A percentile compares a stretch with the other conserved stretches of the same genome.
Conservation (phyloP, 805 yeast genomes). For the Lachancea kluyveri region DNA sequence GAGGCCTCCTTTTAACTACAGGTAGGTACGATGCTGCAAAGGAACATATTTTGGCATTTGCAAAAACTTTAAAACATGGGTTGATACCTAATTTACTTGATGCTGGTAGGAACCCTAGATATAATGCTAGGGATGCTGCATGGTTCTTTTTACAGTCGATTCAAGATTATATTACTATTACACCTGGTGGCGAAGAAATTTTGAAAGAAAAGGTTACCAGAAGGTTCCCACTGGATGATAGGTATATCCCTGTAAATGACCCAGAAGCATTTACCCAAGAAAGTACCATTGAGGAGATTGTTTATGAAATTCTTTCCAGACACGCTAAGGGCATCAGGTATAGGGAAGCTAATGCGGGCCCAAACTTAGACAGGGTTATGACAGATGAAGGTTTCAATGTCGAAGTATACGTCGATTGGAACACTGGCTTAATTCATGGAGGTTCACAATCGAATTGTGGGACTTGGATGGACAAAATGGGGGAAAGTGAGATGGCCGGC, state of each 20-base stretch:
- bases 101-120: conserved; percentile 89
- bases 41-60: conserved; percentile 78
- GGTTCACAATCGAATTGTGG: conserved; percentile 94
- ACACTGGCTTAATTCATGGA: conserved; percentile 80
- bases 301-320: conserved; percentile 76
- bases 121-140: conserved; percentile 93
- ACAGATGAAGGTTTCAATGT: conserved; percentile 87
- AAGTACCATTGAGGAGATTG: conserved; percentile 64
- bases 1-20: conserved; percentile 76
- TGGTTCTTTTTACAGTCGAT: conserved; percentile 91
- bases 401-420: conserved; percentile 76
- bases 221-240: conserved; percentile 86
- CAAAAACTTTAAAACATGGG: conserved; percentile 89
- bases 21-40: conserved; percentile 77
- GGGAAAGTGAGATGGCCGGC: conserved; percentile 80
- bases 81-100: conserved; percentile 89
- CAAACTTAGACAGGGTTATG: conserved; percentile 85
- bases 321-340: conserved; percentile 86
- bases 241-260: conserved; percentile 61
- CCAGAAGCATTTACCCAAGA: conserved; percentile 70
- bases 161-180: conserved; percentile 69
- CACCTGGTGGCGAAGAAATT: conserved; percentile 61
- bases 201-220: conserved; percentile 69
- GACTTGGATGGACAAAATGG: conserved; percentile 99
- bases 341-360: conserved; percentile 95